phyloP scores from a whole-genome alignment of 768 basidiomycete genomes.

The Phanerodontia chrysosporium region DNA sequence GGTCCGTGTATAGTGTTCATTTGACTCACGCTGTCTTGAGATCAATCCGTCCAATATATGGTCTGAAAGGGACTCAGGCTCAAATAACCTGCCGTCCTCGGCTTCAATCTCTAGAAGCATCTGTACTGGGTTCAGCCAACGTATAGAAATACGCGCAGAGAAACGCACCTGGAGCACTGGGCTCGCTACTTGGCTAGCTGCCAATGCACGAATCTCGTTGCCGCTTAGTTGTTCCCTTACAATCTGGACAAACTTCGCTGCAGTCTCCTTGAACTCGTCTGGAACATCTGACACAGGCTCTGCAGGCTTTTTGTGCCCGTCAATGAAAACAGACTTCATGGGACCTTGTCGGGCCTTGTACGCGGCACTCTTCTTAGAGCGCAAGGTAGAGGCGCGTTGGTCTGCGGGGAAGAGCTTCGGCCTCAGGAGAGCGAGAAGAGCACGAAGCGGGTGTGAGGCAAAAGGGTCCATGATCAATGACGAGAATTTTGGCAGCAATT shows the following conservation, averaged over 20 bases:
- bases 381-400: conserved; percentile 40
- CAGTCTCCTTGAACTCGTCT: conserved; percentile 42
- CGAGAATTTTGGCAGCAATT: conserved; percentile 61
- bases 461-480: conserved; percentile 79
- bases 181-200: conserved; percentile 71
- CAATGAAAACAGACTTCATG: conserved; percentile 72
- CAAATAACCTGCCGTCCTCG: conserved; percentile 52
- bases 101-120: conserved; percentile 82
- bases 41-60: conserved; percentile 73
- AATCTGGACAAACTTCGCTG: conserved; percentile 42
- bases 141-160: too few species aligned
- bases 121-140: conserved; percentile 35
- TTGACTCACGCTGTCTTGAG: conserved; percentile 22
- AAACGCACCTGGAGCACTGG: conserved; percentile 62
- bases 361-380: conserved; percentile 82
- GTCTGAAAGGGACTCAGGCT: conserved; percentile 76
- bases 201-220: conserved; percentile 76
- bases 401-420: conserved; percentile 47
- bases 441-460: conserved; percentile 86
- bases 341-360: conserved; percentile 81
- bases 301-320: conserved; percentile 27
- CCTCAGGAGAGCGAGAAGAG: conserved; percentile 72
- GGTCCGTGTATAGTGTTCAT: neutral
- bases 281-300: conserved; percentile 27
- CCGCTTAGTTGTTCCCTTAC: conserved; percentile 51